A percentile compares a stretch with the other conserved stretches of the same genome.
phyloP scores from a whole-genome alignment of 2,329 filamentous ascomycete genomes.

The Penicillium sp. region DNA sequence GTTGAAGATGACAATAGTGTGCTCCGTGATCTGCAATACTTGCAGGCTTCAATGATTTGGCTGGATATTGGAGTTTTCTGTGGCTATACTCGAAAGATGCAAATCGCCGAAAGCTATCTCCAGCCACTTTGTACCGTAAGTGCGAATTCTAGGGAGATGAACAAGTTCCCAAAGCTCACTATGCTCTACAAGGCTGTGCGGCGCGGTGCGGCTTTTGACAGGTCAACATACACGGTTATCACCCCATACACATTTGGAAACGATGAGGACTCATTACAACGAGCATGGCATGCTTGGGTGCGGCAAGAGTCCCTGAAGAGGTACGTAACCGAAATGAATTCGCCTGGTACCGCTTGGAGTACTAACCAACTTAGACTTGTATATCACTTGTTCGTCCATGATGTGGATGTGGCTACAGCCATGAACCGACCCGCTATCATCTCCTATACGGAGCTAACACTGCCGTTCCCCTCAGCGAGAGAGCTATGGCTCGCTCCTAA shows the following conservation, averaged over 20 bases:
- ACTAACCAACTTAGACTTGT: constrained; percentile 9
- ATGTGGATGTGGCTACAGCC: constrained; percentile 18
- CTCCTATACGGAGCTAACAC: constrained; percentile 21
- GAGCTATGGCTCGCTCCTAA: constrained; percentile 23
- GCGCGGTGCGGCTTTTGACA: constrained; percentile 17
- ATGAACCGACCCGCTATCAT: constrained; percentile 22
- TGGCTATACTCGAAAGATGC: constrained; percentile 24
- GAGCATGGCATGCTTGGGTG: constrained; percentile 21
- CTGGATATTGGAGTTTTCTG: constrained; percentile 22
- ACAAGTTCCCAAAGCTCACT: background rate
- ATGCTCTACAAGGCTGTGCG: constrained; percentile 16
- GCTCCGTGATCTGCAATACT: constrained; percentile 21
- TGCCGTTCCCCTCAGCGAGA: constrained; percentile 18
- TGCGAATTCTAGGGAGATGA: background rate
- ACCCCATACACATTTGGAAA: constrained; percentile 16
- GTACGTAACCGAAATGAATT: background rate
- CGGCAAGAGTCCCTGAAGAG: constrained; percentile 22
- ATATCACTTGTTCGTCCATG: constrained; percentile 23
- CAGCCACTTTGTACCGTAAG: constrained; percentile 22
- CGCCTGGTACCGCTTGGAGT: background rate
- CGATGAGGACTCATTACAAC: constrained; percentile 16
- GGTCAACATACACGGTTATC: constrained; percentile 17
- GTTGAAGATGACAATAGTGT: constrained; percentile 25
- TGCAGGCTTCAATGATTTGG: constrained; percentile 24
- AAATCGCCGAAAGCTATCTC: constrained; percentile 22